These are phyloP conservation scores for Calonectria honghensis DNA, from an alignment of 2,329 filamentous ascomycete species.

Conservation along the genomic window DNA sequence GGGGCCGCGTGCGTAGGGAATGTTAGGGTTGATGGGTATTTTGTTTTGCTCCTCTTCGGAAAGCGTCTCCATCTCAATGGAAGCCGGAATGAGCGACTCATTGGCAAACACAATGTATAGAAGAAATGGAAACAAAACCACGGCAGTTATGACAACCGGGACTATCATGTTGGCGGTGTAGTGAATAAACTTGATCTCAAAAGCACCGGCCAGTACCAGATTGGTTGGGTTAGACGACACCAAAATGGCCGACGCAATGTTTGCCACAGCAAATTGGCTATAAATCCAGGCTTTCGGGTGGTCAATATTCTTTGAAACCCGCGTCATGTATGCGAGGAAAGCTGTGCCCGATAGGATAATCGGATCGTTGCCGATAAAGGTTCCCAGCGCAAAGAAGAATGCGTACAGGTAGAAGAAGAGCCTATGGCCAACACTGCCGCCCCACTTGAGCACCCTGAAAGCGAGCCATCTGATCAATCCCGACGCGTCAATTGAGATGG, in stretches of 20 bases:
- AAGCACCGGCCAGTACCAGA: slow-evolving; percentile 83
- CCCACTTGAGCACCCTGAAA: slow-evolving; percentile 81
- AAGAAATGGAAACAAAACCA: slow-evolving; percentile 81
- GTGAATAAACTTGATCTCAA: slow-evolving; percentile 81
- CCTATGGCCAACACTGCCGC: slow-evolving; percentile 78
- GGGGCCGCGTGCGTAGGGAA: slow-evolving; percentile 77
- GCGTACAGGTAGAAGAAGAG: slow-evolving; percentile 84
- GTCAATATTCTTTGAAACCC: slow-evolving; percentile 82
- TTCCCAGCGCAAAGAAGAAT: slow-evolving; percentile 82
- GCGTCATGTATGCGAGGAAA: slow-evolving; percentile 85
- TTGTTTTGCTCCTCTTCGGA: slow-evolving; percentile 72
- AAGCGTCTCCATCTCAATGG: slow-evolving; percentile 81
- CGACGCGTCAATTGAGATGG: slow-evolving; percentile 85
- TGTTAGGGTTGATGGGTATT: slow-evolving; percentile 82
- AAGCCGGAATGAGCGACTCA: slow-evolving; percentile 77
- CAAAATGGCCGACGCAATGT: slow-evolving; percentile 84
- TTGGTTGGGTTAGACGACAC: slow-evolving; percentile 88
- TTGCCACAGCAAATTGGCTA: slow-evolving; percentile 82
- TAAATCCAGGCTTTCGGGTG: slow-evolving; percentile 84
- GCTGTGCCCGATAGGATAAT: slow-evolving; percentile 84
- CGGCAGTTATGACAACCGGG: slow-evolving; percentile 79
- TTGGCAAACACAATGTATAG: slow-evolving; percentile 81
- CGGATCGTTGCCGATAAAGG: slow-evolving; percentile 84
- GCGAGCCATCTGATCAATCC: slow-evolving; percentile 82
- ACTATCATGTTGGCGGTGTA: slow-evolving; percentile 88